A percentile compares a stretch with the other conserved stretches of the same genome.
Evolutionary conservation across 176 grass and related monocot species (phyloP).

Genomic region (Triticum turgidum): DNA sequence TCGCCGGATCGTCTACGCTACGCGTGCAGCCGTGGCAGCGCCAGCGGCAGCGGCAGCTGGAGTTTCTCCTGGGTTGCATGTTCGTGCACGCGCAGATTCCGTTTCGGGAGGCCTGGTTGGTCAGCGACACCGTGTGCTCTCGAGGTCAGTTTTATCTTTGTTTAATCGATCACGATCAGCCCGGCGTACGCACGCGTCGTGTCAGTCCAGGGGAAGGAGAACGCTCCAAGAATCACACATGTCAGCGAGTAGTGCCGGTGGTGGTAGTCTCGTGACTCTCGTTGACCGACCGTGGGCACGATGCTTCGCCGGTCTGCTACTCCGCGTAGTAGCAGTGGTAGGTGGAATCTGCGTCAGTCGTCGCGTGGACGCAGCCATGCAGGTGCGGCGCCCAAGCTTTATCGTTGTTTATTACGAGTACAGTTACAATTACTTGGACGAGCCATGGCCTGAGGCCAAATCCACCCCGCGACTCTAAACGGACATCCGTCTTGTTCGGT

Average conservation of each 20-base stretch:
- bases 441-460: no score
- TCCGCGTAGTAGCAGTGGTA: background rate
- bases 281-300: background rate
- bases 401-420: background rate
- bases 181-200: background rate
- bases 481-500: no score
- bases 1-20: background rate
- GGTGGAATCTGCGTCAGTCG: background rate
- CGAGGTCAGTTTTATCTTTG: no score
- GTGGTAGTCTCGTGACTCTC: background rate
- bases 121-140: background rate
- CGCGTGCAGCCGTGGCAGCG: background rate
- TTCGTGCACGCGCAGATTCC: no score
- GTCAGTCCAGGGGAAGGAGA: background rate
- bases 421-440: background rate
- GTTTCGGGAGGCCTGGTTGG: background rate
- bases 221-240: background rate
- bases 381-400: background rate
- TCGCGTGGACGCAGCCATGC: background rate
- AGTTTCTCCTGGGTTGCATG: no score
- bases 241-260: background rate
- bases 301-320: background rate
- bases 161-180: no score
- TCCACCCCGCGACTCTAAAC: no score
- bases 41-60: no score